These are phyloP conservation scores for Naegleria lovaniensis DNA, from an alignment of 208 protist genomes.

Conservation along the genomic window DNA sequence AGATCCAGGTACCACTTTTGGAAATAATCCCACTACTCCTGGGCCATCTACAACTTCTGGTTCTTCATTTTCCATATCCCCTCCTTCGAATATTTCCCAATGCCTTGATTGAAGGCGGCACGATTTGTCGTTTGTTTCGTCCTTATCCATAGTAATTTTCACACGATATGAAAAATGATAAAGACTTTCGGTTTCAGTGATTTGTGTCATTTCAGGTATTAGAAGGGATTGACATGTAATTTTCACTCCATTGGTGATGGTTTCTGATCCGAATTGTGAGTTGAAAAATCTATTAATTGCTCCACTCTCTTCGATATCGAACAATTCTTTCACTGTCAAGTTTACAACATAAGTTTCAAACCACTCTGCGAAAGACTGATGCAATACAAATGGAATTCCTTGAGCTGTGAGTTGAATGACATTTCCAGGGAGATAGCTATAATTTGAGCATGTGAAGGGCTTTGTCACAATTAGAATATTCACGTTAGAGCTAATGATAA, in stretches of 20 bases:
- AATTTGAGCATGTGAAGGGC: not conserved
- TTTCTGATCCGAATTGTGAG: not conserved
- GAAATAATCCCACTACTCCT: not conserved
- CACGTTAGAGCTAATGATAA: not conserved
- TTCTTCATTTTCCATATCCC: not conserved
- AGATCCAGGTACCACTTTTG: not conserved
- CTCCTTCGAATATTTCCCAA: not conserved
- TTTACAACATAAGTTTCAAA: slow-evolving; percentile 5
- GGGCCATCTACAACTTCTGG: not conserved
- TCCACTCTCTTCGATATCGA: not conserved
- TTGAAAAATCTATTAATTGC: not conserved
- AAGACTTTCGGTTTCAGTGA: not conserved
- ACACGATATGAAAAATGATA: slow-evolving; percentile 20
- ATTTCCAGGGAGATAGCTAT: not conserved
- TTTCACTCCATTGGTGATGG: not conserved
- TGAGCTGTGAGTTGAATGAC: not conserved
- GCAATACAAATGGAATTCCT: not conserved
- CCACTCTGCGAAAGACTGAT: not conserved
- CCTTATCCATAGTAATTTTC: slow-evolving; percentile 2
- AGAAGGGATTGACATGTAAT: slow-evolving; percentile 9
- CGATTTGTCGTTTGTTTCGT: not conserved
- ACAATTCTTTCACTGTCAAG: not conserved
- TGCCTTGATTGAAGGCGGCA: not conserved
- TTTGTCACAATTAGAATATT: not conserved
- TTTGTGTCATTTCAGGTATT: not conserved